Base-by-base conservation (phyloP, 306 rosid genomes). In the Hylodesmum podocarpum region DNA sequence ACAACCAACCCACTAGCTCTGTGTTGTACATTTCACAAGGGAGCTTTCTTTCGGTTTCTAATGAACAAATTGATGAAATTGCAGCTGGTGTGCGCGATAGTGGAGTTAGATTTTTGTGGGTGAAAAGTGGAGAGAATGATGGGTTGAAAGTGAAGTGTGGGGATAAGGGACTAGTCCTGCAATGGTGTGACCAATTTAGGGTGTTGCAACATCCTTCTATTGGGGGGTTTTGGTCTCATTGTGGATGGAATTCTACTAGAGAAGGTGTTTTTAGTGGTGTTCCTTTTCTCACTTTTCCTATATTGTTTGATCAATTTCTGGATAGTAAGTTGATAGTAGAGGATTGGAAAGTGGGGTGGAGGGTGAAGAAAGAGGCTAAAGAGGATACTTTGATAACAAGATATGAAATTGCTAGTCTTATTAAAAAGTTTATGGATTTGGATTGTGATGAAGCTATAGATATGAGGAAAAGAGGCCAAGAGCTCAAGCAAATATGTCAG, bases 321-420 rank as follows among this genome's bases (percentile, higher is more conserved):
- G 83, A 84, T 15, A 24, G 83, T 58, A 82, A 83, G 75, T 16
- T 65, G 0, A 75, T 90, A 0, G 87, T 79, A 12, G 90, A 88
- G 58, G 89, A 88, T 9, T 90, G 92, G 92, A 84, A 86, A 55
- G 68, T 79, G 68, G 95, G 95, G 14, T 90, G 84, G 88, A 83
- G 87, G 57, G 83, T 88, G 68, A 80, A 59, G 73, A 76, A 3
- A 12, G 67, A 76, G 11, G 80, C 11, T 16, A 78, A 58, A 39
- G 4, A 3, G 0, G 82, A 33, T 15, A 61, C 33, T 70, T 66
- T 82, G 86, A 82, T 88, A 6, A 72, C 27, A 11, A 82, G 55
- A 62, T 81, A 83, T 16, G 90, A 86, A 59, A 86, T 86, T 69
- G 76, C 81, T 58, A 27, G 4, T 11, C 73, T 86, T 62, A 31